Conservation (phyloP, 345 rosid genomes). For the Garcia nutans region DNA sequence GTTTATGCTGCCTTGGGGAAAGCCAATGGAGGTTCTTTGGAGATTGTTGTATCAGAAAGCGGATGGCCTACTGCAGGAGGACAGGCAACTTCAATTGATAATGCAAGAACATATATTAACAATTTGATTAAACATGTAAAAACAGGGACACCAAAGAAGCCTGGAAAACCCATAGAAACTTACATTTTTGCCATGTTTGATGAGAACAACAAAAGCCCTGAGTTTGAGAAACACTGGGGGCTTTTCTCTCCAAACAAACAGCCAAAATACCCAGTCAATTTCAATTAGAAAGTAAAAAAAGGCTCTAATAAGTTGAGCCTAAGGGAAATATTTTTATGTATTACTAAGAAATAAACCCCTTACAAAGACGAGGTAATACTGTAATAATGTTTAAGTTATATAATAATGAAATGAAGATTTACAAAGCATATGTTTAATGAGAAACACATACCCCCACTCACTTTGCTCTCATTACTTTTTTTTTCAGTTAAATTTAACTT, state of each 20-base stretch:
- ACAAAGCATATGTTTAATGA: too few relatives aligned
- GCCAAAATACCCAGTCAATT: conserved; percentile 47
- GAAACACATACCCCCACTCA: too few relatives aligned
- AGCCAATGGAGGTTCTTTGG: conserved; percentile 15
- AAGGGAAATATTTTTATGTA: conserved; percentile 5
- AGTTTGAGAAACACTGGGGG: conserved; percentile 54
- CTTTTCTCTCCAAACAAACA: conserved; percentile 46
- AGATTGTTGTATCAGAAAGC: conserved; percentile 27
- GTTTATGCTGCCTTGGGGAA: conserved; percentile 28
- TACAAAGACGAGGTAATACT: too few relatives aligned
- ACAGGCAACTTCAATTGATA: conserved; percentile 6
- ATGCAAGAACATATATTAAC: conserved; percentile 26
- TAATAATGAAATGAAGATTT: too few relatives aligned
- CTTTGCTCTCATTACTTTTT: too few relatives aligned
- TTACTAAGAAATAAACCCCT: conserved; percentile 4
- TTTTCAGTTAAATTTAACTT: too few relatives aligned
- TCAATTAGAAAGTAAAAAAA: conserved; percentile 23
- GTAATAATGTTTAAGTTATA: too few relatives aligned
- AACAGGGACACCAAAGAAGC: conserved; percentile 45
- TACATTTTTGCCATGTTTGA: conserved; percentile 63
- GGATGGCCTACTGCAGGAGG: conserved; percentile 34
- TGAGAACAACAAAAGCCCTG: conserved; percentile 50
- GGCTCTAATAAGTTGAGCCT: conserved; percentile 17
- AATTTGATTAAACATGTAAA: neutral
- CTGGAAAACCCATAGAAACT: conserved; percentile 38